These are phyloP conservation scores for Phyllosticta citriasiana DNA, from an alignment of 2,329 filamentous ascomycete species.

Conservation along the genomic window DNA sequence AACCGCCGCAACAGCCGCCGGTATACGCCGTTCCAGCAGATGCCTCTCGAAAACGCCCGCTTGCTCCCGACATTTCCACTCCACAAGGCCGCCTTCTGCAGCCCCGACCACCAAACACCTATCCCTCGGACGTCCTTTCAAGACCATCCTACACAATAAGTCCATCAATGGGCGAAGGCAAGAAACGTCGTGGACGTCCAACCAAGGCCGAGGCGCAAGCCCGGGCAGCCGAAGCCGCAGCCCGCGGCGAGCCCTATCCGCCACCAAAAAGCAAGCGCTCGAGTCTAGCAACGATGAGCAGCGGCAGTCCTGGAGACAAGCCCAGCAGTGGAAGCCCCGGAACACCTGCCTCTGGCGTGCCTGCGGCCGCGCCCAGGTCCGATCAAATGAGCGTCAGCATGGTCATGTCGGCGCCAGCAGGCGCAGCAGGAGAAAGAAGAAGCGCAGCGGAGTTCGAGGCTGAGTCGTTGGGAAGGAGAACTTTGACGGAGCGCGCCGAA, in stretches of 20 bases:
- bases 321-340: neutral
- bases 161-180: slow-evolving; percentile 25
- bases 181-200: slow-evolving; percentile 39
- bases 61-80: slow-evolving; percentile 19
- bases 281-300: slow-evolving; percentile 18
- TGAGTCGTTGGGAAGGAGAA: neutral
- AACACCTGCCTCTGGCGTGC: slow-evolving; percentile 15
- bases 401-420: slow-evolving; percentile 24
- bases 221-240: slow-evolving; percentile 32
- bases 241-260: slow-evolving; percentile 30
- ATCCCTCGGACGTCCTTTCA: slow-evolving; percentile 21
- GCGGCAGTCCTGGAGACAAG: slow-evolving; percentile 17
- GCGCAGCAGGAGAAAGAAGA: slow-evolving; percentile 23
- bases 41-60: slow-evolving; percentile 26
- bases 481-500: neutral
- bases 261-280: slow-evolving; percentile 21
- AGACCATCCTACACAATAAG: slow-evolving; percentile 22
- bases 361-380: slow-evolving; percentile 15
- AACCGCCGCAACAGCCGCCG: slow-evolving; percentile 19
- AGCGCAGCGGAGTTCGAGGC: slow-evolving; percentile 20
- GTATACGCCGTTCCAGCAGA: slow-evolving; percentile 23
- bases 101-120: slow-evolving; percentile 32
- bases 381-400: slow-evolving; percentile 23
- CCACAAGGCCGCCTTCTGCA: slow-evolving; percentile 34
- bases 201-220: slow-evolving; percentile 38